Percentiles rank a stretch among this genome's conserved stretches.
Evolutionary conservation across 2,329 filamentous ascomycete species (phyloP).

Genomic region (Iodosphaeria phyllophila): DNA sequence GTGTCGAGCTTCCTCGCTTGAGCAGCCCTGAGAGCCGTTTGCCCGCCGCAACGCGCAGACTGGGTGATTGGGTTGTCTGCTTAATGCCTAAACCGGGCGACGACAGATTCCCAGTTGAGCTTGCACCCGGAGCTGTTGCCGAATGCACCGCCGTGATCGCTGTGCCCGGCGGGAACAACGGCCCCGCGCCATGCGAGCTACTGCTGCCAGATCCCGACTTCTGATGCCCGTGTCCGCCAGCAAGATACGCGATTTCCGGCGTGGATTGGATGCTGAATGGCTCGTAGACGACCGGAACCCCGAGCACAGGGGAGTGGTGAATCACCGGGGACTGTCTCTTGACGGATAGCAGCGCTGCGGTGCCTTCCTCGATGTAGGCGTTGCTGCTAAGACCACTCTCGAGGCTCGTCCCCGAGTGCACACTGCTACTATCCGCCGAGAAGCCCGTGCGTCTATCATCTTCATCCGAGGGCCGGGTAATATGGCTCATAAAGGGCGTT

Average conservation of each 20-base stretch:
- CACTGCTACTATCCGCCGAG: conserved; percentile 9
- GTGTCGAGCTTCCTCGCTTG: conserved; percentile 10
- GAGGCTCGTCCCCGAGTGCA: conserved; percentile 13
- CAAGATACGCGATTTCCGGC: conserved; percentile 12
- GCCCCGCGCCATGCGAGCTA: too few species aligned
- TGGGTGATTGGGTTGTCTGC: conserved; percentile 4
- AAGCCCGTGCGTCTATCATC: too few species aligned
- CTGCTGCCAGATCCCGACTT: too few species aligned
- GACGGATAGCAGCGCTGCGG: conserved; percentile 1
- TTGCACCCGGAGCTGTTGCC: background rate
- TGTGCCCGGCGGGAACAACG: too few species aligned
- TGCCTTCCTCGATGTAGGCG: conserved; percentile 1
- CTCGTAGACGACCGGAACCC: conserved; percentile 7
- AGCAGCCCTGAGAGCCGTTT: conserved; percentile 10
- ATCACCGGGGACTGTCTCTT: background rate
- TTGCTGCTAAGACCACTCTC: conserved; percentile 8
- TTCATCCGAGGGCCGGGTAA: background rate
- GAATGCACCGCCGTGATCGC: too few species aligned
- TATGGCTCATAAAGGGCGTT: too few species aligned
- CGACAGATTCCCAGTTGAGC: conserved; percentile 1
- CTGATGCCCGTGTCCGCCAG: too few species aligned
- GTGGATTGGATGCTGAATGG: conserved; percentile 14
- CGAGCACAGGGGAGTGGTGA: conserved; percentile 2
- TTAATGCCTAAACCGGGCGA: conserved; percentile 6
- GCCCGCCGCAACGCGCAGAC: conserved; percentile 7